Conservation (phyloP, 2,329 filamentous ascomycete species). For the Cladosporium sp. region DNA sequence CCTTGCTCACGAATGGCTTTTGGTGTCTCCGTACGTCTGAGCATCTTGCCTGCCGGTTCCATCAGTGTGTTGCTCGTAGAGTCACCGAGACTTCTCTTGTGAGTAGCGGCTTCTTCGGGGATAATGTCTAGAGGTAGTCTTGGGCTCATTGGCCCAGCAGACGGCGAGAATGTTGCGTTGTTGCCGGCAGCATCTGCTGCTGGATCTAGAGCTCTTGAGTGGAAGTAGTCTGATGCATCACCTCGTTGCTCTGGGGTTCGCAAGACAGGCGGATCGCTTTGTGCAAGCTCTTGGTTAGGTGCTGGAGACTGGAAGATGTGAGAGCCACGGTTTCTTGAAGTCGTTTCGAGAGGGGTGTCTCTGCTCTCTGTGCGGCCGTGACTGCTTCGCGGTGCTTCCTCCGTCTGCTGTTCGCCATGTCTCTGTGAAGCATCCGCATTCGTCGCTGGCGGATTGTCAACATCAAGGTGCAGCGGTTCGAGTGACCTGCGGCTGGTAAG, state of each 20-base stretch:
- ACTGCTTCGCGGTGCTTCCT: conserved; percentile 4
- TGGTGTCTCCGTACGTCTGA: conserved; percentile 37
- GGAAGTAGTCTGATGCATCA: conserved; percentile 15
- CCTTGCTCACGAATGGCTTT: conserved; percentile 36
- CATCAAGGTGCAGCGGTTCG: conserved; percentile 27
- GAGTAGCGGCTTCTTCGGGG: conserved; percentile 37
- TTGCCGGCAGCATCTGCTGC: background rate
- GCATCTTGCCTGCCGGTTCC: conserved; percentile 31
- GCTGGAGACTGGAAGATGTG: conserved; percentile 43
- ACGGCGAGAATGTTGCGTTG: conserved; percentile 16
- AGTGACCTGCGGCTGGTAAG: conserved; percentile 26
- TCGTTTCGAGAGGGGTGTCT: conserved; percentile 37
- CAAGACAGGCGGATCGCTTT: background rate
- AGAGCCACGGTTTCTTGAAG: conserved; percentile 43
- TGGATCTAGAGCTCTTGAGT: background rate
- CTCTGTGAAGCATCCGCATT: conserved; percentile 19
- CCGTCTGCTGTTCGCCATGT: conserved; percentile 16
- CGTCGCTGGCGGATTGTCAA: conserved; percentile 17
- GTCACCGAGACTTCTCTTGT: conserved; percentile 38
- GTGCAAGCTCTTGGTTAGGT: conserved; percentile 1
- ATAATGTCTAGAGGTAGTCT: conserved; percentile 45
- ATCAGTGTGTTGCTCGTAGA: conserved; percentile 17
- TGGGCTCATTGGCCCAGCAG: conserved; percentile 20
- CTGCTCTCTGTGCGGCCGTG: conserved; percentile 21
- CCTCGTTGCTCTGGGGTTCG: conserved; percentile 3